phyloP scores from a whole-genome alignment of 257 asterid species.

The Solanum gandarillasii region DNA sequence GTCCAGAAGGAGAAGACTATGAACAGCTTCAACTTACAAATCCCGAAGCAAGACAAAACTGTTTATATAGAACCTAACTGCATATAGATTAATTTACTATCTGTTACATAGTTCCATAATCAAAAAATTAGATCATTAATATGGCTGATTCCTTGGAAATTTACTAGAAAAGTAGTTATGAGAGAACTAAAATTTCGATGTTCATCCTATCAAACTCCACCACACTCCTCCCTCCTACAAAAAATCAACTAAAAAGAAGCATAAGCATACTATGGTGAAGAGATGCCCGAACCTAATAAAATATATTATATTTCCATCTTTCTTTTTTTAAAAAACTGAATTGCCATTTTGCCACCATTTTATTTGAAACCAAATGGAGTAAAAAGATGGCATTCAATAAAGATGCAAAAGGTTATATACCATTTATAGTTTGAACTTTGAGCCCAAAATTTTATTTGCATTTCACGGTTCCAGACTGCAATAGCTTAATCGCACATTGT shows the following conservation, averaged over 20 bases:
- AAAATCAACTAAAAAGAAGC: background rate
- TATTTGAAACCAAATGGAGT: background rate
- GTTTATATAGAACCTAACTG: background rate
- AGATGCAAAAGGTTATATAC: background rate
- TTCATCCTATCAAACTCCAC: background rate
- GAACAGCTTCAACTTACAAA: background rate
- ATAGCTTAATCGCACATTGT: background rate
- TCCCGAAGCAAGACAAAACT: background rate
- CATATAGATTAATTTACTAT: background rate
- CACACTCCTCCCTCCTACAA: background rate
- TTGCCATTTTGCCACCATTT: background rate
- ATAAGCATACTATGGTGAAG: background rate
- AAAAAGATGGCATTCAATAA: background rate
- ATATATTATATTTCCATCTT: background rate
- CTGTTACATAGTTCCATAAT: background rate
- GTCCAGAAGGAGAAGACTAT: background rate
- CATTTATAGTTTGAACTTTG: background rate
- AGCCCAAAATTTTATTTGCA: background rate
- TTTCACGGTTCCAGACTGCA: background rate
- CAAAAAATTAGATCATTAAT: background rate
- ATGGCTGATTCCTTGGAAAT: background rate
- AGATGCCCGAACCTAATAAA: background rate
- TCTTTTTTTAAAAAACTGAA: background rate
- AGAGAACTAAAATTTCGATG: background rate
- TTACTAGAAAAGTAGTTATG: background rate